Conservation (phyloP, 257 asterid genomes). For the Nicotiana otophora region DNA sequence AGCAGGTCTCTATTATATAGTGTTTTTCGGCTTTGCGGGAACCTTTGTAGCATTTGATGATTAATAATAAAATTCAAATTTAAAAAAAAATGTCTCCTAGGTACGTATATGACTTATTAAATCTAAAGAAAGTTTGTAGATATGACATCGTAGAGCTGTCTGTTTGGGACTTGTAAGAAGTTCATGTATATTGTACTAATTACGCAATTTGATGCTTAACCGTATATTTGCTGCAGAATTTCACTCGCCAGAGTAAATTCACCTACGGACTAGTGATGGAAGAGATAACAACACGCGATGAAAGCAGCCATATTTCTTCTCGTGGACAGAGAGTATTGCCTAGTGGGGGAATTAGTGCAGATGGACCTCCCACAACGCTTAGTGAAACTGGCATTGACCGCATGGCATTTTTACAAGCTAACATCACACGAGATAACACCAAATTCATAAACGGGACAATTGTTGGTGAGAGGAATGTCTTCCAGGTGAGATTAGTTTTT, state of each 20-base stretch:
- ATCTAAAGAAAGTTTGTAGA: background rate
- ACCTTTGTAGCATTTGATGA: background rate
- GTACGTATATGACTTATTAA: background rate
- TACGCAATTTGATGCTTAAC: background rate
- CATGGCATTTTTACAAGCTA: constrained; percentile 86
- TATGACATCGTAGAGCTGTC: background rate
- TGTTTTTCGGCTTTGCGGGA: background rate
- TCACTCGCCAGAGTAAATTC: constrained; percentile 91
- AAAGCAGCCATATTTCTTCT: constrained; percentile 86
- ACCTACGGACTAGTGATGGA: constrained; percentile 95
- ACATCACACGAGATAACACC: constrained; percentile 94
- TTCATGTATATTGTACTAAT: background rate
- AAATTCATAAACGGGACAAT: constrained; percentile 85
- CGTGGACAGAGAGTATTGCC: constrained; percentile 92
- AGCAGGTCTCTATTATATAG: background rate
- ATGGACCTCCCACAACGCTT: constrained; percentile 99
- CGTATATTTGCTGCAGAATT: constrained; percentile 51
- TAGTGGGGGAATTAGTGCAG: constrained; percentile 92
- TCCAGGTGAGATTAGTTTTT: constrained; percentile 59
- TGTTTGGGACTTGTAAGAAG: background rate
- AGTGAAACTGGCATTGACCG: constrained; percentile 97
- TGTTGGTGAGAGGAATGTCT: constrained; percentile 91
- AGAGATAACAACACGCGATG: constrained; percentile 96
- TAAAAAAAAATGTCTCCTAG: background rate
- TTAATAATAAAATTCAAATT: background rate